Conservation (phyloP, 179 eudicot species). For the Heliamphora pulchella region DNA sequence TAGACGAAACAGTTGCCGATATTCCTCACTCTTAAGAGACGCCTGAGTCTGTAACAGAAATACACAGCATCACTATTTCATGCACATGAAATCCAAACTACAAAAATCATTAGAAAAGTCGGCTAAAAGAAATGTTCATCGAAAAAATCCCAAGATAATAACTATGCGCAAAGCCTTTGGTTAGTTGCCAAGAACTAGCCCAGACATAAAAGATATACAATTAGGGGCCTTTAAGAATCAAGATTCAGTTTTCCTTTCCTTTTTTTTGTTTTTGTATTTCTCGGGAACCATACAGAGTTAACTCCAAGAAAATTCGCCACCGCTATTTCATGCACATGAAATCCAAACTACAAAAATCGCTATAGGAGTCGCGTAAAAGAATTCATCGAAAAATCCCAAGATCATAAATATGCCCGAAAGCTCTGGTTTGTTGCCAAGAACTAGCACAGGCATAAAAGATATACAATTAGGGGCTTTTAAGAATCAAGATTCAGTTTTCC, state of each 20-base stretch:
- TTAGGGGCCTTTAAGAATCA: background rate
- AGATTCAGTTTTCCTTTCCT: background rate
- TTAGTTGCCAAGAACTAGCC: no score
- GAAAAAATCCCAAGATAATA: background rate
- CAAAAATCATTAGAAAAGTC: background rate
- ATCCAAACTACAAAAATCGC: background rate
- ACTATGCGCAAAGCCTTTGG: no score
- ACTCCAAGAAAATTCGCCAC: background rate
- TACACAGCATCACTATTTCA: constrained; percentile 11
- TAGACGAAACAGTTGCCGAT: constrained; percentile 66
- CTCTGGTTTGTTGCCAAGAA: no score
- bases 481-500: background rate
- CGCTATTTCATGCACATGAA: background rate
- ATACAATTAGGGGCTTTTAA: background rate
- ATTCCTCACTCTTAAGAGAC: constrained; percentile 60
- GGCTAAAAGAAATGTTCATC: background rate
- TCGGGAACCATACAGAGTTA: background rate
- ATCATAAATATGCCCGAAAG: no score
- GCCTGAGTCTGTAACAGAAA: constrained; percentile 32
- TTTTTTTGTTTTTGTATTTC: no score
- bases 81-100: background rate
- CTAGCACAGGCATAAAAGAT: no score
- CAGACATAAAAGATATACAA: no score
- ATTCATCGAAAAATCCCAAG: background rate
- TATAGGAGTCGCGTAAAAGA: background rate